Base-by-base conservation (phyloP, 2,329 filamentous ascomycete species). In the Trichoderma simmonsii region DNA sequence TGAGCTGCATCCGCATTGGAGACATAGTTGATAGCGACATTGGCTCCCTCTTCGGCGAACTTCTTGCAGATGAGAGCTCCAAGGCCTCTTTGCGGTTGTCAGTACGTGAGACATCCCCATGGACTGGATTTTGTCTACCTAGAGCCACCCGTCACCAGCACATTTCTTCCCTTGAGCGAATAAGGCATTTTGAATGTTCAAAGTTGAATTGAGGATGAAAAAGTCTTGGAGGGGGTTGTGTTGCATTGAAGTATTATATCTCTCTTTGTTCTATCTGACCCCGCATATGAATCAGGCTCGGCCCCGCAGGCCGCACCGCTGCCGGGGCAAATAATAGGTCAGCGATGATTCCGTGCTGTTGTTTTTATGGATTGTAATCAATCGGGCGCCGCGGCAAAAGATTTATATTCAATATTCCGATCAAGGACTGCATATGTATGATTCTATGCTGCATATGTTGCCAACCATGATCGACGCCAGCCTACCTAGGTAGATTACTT, bases 21-120 rank as follows among this genome's bases (percentile, higher is more conserved):
- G 12, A 66, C 15, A 14, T 71, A 71, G 12, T 71, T 71, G 54
- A 71, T 66, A 1, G 70, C 61, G 14, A 71, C 39, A 32, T 71
- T 71, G 11, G 61, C 61, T 2, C 70, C 70, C 36, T 71, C 70
- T 39, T 66, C 62, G 14, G 70, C 70, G 39, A 71, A 71, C 4
- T 60, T 71, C 24, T 48, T 71, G 54, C 70, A 66, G 14, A 71
- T 61, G 18, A 71, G 3, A 9, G 70, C 70, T 4, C 70, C 70
- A 5, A 71, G 70, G 15, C 70, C 70, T 66, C 70, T 71, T 36
- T 15, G 15, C 9, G 3, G 24, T 3, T 18, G 26, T 67, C 21
- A 67, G 34, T 15, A 28, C 14, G 3, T 5, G 1, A 6, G 8
- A 26, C 14, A 8, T 18, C 24, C 18, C n/a, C 9, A 30, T 18